These are phyloP conservation scores for Bolboschoenus planiculmis DNA, from an alignment of 176 grass and related monocot genomes.

Conservation along the genomic window DNA sequence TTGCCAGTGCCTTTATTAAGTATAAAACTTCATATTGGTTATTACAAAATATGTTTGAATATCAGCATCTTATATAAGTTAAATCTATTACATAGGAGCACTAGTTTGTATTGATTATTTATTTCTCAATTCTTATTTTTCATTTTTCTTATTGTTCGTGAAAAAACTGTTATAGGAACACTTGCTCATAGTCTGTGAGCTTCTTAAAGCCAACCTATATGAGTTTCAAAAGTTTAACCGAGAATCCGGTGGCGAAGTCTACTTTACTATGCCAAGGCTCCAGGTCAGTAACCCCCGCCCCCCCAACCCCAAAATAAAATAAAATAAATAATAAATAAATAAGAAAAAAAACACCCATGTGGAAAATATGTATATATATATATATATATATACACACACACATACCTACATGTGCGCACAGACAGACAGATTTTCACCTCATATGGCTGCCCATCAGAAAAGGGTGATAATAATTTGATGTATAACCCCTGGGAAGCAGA, in stretches of 20 bases:
- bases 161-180: conserved; percentile 66
- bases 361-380: too few relatives aligned
- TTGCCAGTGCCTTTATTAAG: background rate
- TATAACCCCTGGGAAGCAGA: background rate
- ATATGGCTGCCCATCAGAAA: background rate
- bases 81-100: background rate
- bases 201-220: conserved; percentile 98
- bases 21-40: background rate
- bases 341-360: too few relatives aligned
- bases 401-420: background rate
- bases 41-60: background rate
- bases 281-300: conserved; percentile 37
- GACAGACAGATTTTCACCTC: background rate
- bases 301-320: background rate
- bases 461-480: background rate
- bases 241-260: conserved; percentile 99
- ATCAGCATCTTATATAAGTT: background rate
- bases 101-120: background rate
- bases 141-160: background rate
- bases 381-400: background rate
- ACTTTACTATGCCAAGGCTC: conserved; percentile 97
- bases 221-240: conserved; percentile 99
- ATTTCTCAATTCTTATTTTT: background rate
- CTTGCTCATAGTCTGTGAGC: conserved; percentile 97
- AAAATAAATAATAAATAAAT: background rate